Evolutionary conservation across 1,139 yeast species (phyloP).

Genomic region (Waltiozyma sp.): DNA sequence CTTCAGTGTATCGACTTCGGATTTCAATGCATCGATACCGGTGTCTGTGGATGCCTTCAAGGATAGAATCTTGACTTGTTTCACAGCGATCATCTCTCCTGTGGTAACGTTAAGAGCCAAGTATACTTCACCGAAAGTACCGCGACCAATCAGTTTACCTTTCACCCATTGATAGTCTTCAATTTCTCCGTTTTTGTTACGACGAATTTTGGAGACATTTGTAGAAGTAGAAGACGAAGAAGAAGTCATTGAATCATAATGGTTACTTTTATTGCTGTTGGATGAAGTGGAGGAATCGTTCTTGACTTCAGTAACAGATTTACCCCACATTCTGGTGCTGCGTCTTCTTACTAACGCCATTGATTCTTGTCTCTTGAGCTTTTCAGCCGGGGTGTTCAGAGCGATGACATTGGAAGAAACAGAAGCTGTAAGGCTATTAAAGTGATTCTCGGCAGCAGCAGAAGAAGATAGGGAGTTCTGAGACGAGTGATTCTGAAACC

Average conservation of each 20-base stretch:
- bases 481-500: too few species aligned
- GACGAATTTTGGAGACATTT: constrained; percentile 47
- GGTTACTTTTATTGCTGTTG: not conserved
- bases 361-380: not conserved
- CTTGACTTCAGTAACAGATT: constrained; percentile 82
- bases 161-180: constrained; percentile 88
- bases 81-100: constrained; percentile 98
- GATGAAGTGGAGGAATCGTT: constrained; percentile 15
- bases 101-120: constrained; percentile 90
- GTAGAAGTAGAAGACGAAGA: constrained; percentile 41
- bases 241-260: not conserved
- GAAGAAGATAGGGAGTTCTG: not conserved
- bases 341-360: constrained; percentile 42
- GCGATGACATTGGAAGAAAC: not conserved
- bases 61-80: constrained; percentile 71
- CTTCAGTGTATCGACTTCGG: constrained; percentile 90
- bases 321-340: constrained; percentile 98
- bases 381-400: constrained; percentile 1
- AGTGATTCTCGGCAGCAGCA: too few species aligned
- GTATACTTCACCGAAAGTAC: constrained; percentile 94
- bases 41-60: constrained; percentile 37
- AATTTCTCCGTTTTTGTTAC: constrained; percentile 48
- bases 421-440: not conserved
- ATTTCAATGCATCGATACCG: constrained; percentile 72
- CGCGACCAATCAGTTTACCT: constrained; percentile 94